Evolutionary conservation across 495 filamentous ascomycete genomes (phyloP).

Genomic region (Staphylotrichum longicolle): DNA sequence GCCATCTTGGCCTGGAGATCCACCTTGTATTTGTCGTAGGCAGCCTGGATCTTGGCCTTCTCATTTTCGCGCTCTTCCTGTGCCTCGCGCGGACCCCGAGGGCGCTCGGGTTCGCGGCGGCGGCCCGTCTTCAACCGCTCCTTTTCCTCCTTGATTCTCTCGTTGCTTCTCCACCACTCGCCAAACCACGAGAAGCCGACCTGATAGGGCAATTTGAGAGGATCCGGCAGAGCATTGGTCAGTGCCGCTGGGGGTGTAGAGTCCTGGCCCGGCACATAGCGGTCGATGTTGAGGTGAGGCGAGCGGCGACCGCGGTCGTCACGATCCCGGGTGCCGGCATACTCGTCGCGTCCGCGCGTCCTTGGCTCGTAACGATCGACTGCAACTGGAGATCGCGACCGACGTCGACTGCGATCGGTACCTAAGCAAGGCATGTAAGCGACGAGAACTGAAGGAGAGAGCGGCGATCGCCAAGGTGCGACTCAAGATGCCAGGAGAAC

Average conservation of each 20-base stretch:
- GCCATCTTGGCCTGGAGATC: slow-evolving; percentile 91
- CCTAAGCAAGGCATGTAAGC: slow-evolving; percentile 29
- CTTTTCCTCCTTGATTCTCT: slow-evolving; percentile 81
- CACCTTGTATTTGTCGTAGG: slow-evolving; percentile 93
- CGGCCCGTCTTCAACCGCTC: slow-evolving; percentile 69
- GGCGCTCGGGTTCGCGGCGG: slow-evolving; percentile 64
- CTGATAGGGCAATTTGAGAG: slow-evolving; percentile 81
- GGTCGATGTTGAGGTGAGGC: slow-evolving; percentile 77
- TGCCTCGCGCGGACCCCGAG: slow-evolving; percentile 72
- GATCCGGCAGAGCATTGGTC: slow-evolving; percentile 75
- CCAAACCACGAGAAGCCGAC: slow-evolving; percentile 96
- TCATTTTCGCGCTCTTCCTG: slow-evolving; percentile 87
- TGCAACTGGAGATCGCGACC: slow-evolving; percentile 68
- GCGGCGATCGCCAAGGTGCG: neutral
- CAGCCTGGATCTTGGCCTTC: slow-evolving; percentile 82
- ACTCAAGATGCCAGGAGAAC: too few relatives aligned
- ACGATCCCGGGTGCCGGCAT: slow-evolving; percentile 57
- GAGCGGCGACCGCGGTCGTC: slow-evolving; percentile 58
- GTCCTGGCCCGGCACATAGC: slow-evolving; percentile 90
- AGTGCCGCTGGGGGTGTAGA: slow-evolving; percentile 53
- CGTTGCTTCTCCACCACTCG: slow-evolving; percentile 92
- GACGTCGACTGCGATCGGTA: slow-evolving; percentile 49
- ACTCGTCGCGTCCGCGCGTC: slow-evolving; percentile 66
- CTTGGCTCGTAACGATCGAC: slow-evolving; percentile 73
- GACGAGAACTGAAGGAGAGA: neutral